Percentiles rank a stretch among this genome's conserved stretches.
Conservation (phyloP, 768 basidiomycete genomes). For the Hygrophorus russula region DNA sequence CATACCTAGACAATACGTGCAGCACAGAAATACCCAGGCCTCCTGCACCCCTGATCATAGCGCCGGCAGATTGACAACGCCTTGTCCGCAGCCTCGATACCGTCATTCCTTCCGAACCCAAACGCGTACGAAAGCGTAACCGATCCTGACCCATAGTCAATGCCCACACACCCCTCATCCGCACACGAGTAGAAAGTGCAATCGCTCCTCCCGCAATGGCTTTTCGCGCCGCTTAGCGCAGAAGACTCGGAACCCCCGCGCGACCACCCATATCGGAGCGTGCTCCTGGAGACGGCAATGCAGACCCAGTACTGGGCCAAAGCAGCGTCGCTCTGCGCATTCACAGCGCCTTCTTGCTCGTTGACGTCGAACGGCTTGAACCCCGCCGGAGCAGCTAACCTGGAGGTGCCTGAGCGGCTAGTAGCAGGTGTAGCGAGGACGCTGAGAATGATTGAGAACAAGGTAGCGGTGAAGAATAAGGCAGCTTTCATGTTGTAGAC, state of each 20-base stretch:
- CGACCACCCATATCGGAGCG: conserved; percentile 7
- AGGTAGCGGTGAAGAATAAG: neutral
- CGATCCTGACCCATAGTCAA: conserved; percentile 6
- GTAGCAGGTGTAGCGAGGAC: neutral
- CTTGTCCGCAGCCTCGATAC: conserved; percentile 5
- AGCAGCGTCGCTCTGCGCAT: conserved; percentile 3
- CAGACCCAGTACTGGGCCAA: conserved; percentile 9
- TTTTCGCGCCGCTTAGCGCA: conserved; percentile 6
- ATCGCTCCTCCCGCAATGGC: conserved; percentile 7
- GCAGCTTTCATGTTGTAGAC: neutral
- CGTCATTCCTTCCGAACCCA: conserved; percentile 8
- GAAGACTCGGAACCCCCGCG: conserved; percentile 7
- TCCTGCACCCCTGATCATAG: conserved; percentile 4
- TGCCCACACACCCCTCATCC: conserved; percentile 7
- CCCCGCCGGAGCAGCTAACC: neutral
- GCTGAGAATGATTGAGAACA: neutral
- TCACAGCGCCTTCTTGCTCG: neutral
- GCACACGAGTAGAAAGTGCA: conserved; percentile 7
- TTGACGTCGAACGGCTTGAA: neutral
- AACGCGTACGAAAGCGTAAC: conserved; percentile 6
- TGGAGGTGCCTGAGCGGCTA: neutral
- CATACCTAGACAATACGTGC: conserved; percentile 5
- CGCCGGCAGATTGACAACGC: conserved; percentile 5
- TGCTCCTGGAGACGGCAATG: conserved; percentile 6
- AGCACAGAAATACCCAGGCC: conserved; percentile 6